Evolutionary conservation across 2,329 filamentous ascomycete species (phyloP).

Genomic region (Phialocephala sp.): DNA sequence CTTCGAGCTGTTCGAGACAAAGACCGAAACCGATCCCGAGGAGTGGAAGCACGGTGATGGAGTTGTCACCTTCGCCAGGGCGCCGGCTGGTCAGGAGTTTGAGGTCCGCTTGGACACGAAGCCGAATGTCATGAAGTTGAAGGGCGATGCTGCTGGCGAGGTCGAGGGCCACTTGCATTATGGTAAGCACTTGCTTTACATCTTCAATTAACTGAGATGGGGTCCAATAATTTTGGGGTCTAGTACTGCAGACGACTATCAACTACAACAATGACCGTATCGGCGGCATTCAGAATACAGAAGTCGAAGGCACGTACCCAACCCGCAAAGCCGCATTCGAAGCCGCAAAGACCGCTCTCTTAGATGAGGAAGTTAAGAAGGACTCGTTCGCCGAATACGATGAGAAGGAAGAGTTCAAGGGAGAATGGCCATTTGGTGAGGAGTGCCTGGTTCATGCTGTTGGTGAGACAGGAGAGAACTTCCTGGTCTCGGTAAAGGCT

Average conservation of each 20-base stretch:
- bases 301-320: constrained; percentile 49
- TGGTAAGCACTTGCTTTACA: constrained; percentile 21
- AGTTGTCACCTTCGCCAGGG: constrained; percentile 46
- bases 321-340: constrained; percentile 43
- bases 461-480: constrained; percentile 49
- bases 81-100: constrained; percentile 47
- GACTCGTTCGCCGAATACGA: constrained; percentile 47
- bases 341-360: constrained; percentile 45
- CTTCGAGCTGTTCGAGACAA: constrained; percentile 45
- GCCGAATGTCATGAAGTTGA: constrained; percentile 44
- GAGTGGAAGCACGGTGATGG: constrained; percentile 48
- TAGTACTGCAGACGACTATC: constrained; percentile 49
- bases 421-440: constrained; percentile 52
- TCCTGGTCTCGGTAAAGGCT: constrained; percentile 46
- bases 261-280: constrained; percentile 49
- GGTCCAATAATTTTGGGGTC: neutral
- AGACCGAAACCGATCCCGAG: constrained; percentile 14
- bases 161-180: constrained; percentile 41
- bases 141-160: constrained; percentile 29
- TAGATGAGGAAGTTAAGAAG: constrained; percentile 41
- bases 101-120: constrained; percentile 47
- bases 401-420: constrained; percentile 39
- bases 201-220: neutral
- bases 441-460: constrained; percentile 52
- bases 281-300: constrained; percentile 44